These are phyloP conservation scores for Coniophora puteana DNA, from an alignment of 1,284 basidiomycete species.

Conservation along the genomic window DNA sequence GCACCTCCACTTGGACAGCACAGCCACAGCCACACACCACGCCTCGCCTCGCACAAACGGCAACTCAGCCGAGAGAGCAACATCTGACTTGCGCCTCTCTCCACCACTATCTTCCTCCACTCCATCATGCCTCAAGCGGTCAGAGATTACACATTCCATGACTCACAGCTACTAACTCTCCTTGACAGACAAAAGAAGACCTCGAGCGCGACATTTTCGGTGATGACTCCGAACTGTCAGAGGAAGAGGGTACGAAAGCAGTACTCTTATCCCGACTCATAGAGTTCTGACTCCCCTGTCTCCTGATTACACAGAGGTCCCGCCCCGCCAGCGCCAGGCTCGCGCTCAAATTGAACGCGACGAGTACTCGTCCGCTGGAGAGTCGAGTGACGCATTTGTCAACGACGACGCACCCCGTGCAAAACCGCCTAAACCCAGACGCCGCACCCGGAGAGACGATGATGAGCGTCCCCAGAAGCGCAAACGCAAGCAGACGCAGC, in stretches of 20 bases:
- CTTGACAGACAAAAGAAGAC: conserved; percentile 22
- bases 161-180: no score
- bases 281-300: conserved; percentile 1
- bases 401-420: no score
- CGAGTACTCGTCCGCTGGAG: conserved; percentile 49
- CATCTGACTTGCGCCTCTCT: no score
- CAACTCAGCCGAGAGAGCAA: no score
- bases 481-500: conserved; percentile 41
- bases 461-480: conserved; percentile 41
- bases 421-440: conserved; percentile 31
- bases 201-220: conserved; percentile 72
- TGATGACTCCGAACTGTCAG: conserved; percentile 73
- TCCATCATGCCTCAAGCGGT: background rate
- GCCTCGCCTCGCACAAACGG: background rate
- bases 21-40: conserved; percentile 4
- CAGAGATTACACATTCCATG: background rate
- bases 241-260: conserved; percentile 51
- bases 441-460: conserved; percentile 16
- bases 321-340: conserved; percentile 29
- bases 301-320: conserved; percentile 16
- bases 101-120: conserved; percentile 1
- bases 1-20: no score
- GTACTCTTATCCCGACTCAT: background rate
- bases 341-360: conserved; percentile 33
- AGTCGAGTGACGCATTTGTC: conserved; percentile 66